Evolutionary conservation across 768 basidiomycete species (phyloP), one percentile per base, ranked within the genome.

Genomic region (Leccinum disarticulatum): DNA sequence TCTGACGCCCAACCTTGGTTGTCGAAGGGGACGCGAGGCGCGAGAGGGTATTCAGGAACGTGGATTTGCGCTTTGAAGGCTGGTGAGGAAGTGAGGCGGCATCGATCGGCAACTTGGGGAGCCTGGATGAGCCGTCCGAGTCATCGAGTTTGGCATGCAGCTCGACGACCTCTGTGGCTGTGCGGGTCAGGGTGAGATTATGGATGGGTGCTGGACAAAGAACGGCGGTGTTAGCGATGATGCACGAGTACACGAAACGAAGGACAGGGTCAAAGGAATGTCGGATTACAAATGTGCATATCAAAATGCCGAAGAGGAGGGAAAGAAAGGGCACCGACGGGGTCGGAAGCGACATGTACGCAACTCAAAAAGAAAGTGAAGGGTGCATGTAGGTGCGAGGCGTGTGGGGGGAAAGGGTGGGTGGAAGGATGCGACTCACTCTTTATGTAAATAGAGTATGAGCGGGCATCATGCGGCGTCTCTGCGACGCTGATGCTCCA

Each of bases 401-500:
- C 48, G 43, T 59, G 56, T 61, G 65, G 66, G 62, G 25, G 57
- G 63, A 68, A 46, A 60, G 58, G 60, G 69, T 64, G 68, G 67
- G 63, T 35, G 57, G 53, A 65, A 64, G 52, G 61, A 64, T 62
- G 52, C 56, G 59, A 66, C 90, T 80, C 75, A 93, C 92, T 94
- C 83, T 93, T 94, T 76, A 94, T 85, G 80, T 94, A 94, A 70
- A 94, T 82, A 70, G 83, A 87, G 78, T 88, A 94, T 58, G 72
- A 73, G 64, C 80, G 78, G 50, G 85, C 71, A 74, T 90, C 87
- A 72, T 91, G 83, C 25, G 89, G 89, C 55, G 85, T 87, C 78
- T 93, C 90, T 63, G 93, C 93, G 63, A 93, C 91, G 72, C 89
- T 91, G 70, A 95, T 85, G 68, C 85, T 86, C 93, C 93, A 95